These are phyloP conservation scores for Debaryomyces prosopidis DNA, from an alignment of 805 yeast genomes.

Conservation along the genomic window DNA sequence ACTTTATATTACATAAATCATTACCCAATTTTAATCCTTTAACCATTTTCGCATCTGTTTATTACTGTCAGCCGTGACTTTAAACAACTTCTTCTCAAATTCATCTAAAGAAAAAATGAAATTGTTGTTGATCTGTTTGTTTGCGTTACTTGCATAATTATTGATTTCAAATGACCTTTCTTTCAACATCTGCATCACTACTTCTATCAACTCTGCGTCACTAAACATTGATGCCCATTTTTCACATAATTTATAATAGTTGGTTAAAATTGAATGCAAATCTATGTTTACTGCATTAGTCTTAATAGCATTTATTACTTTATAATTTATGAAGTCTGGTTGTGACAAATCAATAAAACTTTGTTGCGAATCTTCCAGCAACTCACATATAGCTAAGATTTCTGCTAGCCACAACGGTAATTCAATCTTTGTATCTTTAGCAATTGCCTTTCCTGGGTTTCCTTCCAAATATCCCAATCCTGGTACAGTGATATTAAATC, in stretches of 20 bases:
- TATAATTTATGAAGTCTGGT: slow-evolving; percentile 67
- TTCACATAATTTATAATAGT: slow-evolving; percentile 68
- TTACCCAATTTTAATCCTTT: slow-evolving; percentile 14
- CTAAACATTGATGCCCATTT: slow-evolving; percentile 76
- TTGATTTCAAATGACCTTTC: slow-evolving; percentile 70
- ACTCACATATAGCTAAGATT: slow-evolving; percentile 55
- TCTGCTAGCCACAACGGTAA: slow-evolving; percentile 90
- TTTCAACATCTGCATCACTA: slow-evolving; percentile 51
- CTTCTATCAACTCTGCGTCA: slow-evolving; percentile 60
- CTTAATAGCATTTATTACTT: slow-evolving; percentile 79
- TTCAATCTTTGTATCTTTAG: slow-evolving; percentile 64
- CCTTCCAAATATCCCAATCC: slow-evolving; percentile 88
- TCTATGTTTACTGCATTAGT: slow-evolving; percentile 69
- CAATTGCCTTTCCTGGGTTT: slow-evolving; percentile 62
- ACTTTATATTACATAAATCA: background rate
- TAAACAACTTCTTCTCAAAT: slow-evolving; percentile 65
- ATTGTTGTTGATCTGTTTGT: slow-evolving; percentile 47
- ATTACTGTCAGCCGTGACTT: slow-evolving; percentile 50
- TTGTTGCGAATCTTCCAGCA: slow-evolving; percentile 32
- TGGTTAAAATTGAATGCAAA: slow-evolving; percentile 60
- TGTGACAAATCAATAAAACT: slow-evolving; percentile 67
- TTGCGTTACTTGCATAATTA: slow-evolving; percentile 61
- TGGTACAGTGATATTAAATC: slow-evolving; percentile 74
- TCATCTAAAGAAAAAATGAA: slow-evolving; percentile 73
- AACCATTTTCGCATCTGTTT: slow-evolving; percentile 40